Base-by-base conservation (phyloP, 2,329 filamentous ascomycete species). In the Xylariaceae sp. region DNA sequence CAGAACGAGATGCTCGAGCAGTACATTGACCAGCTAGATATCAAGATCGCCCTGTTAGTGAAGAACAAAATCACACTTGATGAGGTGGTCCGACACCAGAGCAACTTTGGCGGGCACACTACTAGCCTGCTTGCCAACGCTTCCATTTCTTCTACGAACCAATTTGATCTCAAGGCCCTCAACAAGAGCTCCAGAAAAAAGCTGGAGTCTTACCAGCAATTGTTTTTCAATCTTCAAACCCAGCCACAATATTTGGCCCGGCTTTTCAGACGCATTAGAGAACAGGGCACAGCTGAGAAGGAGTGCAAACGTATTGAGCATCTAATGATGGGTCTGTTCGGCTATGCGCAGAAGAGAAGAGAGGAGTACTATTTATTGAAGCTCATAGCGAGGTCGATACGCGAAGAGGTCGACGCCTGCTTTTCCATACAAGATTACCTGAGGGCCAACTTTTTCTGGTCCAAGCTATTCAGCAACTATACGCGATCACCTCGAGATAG, bases 21-120 rank as follows among this genome's bases (percentile, higher is more conserved):
- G 71, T 99, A 99, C 70, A 96, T 99, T 65, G 93, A 96, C 67
- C 95, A 99, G 71, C 84, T 99, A 37, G 96, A 99, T 70, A 96
- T 99, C 80, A 99, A 99, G 78, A 99, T 99, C 72, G 95, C 95
- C 1, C 83, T 99, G 2, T 82, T 99, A 18, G 95, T 99, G 67
- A 98, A 98, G 82, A 99, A 99, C 83, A 99, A 99, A 75, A 99
- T 99, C 69, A 98, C 95, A 0, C 82, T 99, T 3, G 95, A 99
- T 70, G 96, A 99, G 75, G 95, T 99, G 23, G 90, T 99, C 52
- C 91, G 92, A 67, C 95, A 98, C 71, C 95, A 99, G 70, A 93
- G 89, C 77, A 96, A 96, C 72, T 97, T 95, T 67, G 95, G 95
- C 53, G 93, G 93, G 2, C 89, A 95, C 68, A 88, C 93, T 20